Base-by-base conservation (phyloP, 768 basidiomycete species). In the Mycena amicta region DNA sequence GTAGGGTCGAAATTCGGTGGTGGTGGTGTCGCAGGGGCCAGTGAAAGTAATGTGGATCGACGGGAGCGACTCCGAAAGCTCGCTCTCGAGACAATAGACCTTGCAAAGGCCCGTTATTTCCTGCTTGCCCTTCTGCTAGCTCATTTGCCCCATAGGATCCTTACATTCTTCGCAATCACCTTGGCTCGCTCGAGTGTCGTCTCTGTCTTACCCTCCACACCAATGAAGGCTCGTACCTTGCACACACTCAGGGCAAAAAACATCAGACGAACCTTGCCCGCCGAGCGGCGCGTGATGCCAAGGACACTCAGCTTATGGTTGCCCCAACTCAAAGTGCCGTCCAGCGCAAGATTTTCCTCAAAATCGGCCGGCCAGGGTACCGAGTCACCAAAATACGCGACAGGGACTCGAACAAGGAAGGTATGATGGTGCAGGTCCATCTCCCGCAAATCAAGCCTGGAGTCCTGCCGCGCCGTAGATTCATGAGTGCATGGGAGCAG, bases 401-500 rank as follows among this genome's bases (percentile, higher is more conserved):
- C 67, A 83, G 84, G 43, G 90, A 92, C 60, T 89, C 92, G 0
- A 89, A 93, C 12, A 92, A 95, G 69, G 92, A 98, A 75, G 97
- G 96, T 20, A 90, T 98, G 84, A 89, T 98, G 83, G 96, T 98
- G 51, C 95, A 98, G 67, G 91, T 98, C 2, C 93, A 96, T 72
- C 80, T 98, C 47, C 95, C 95, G 4, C 94, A 98, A 75, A 93
- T 98, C 66, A 95, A 94, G 74, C 74, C 85, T 5, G 93, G 82
- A 26, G 90, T 95, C 51, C 74, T 86, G 37, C 97, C 97, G 40
- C 81, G 93, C 54, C 80, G 93, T 61, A 83, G 95, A 51, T 96
- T 97, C 75, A 98, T 97, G 95, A 93, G 91, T 68, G 90, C 93
- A 61, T 99, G 95, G 87, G 96, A 98, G 74, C 97, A 98, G 75